Evolutionary conservation across 2,329 filamentous ascomycete species (phyloP).

Genomic region (Diplodia intermedia): DNA sequence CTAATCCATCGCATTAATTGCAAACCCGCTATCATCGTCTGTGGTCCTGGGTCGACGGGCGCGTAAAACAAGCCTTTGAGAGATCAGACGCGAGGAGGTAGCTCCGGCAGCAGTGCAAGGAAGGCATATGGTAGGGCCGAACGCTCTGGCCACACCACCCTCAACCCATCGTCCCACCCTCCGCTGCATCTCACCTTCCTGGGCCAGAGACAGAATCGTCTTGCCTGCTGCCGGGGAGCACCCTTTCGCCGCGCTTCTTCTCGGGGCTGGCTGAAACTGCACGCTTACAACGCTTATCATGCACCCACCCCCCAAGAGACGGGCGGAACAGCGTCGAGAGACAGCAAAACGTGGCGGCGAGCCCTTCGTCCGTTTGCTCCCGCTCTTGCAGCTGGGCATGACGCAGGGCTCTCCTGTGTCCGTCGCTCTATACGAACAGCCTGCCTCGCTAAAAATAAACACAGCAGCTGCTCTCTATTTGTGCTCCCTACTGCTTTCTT

Average conservation of each 20-base stretch:
- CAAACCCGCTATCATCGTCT: background rate
- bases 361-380: background rate
- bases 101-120: background rate
- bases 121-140: background rate
- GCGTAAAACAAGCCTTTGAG: background rate
- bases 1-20: constrained; percentile 3
- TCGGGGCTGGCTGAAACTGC: constrained; percentile 17
- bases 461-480: background rate
- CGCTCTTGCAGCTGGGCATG: background rate
- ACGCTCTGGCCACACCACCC: background rate
- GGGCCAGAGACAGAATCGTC: no score
- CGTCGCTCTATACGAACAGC: background rate
- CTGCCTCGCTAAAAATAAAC: constrained; percentile 7
- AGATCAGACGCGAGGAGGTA: background rate
- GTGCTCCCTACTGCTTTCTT: no score
- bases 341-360: background rate
- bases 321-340: background rate
- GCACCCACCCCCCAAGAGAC: background rate
- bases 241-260: background rate
- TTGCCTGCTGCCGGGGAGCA: no score
- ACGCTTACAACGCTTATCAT: constrained; percentile 2
- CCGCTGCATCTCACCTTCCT: background rate
- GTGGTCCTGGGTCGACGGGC: no score
- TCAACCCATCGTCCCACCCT: background rate
- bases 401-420: background rate